Base-by-base conservation (phyloP, 805 yeast genomes). In the Sporopachydermia lactativora region DNA sequence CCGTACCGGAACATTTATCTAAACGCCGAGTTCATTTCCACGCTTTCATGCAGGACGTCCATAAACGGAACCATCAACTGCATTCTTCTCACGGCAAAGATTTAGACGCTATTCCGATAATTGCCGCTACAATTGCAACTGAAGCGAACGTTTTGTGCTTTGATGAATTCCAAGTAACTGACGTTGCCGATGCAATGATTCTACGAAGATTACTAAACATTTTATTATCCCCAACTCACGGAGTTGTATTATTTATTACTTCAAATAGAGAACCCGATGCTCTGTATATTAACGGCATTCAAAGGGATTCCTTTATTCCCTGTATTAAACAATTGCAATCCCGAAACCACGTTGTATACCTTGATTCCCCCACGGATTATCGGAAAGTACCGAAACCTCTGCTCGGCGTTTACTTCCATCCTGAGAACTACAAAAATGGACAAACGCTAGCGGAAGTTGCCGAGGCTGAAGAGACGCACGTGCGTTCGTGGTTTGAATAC, bases 171-270 rank as follows among this genome's bases (percentile, higher is more conserved):
- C 97, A 92, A 60, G 98, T 92, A 36, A 85, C 95, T 1, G 98
- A 92, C 58, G 96, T 92, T 19, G 98, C 97, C 0, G 98, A 92
- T 59, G 98, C 98, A 2, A 92, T 92, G 97, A 67, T 92, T 24
- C 66, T 92, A 36, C 73, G 98, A 47, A 67, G 96, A 39, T 62
- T 88, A 34, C 53, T 84, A 35, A 72, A 75, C 51, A 59, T 75
- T 34, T 66, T 83, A n/a, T 60, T 88, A 42, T 71, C 80, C 37
- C 73, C 77, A 1, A 73, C 78, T 40, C 80, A 81, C 52, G 97
- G 97, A 1, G 77, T 88, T 16, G 77, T 88, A 1, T 61, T 92
- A 5, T 88, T 92, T 64, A 88, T 95, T 18, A 92, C 98, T 1
- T 85, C 96, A 4, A 92, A 92, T 59, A 74, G 98, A 50, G 88